A percentile compares a stretch with the other conserved stretches of the same genome.
Evolutionary conservation across 2,329 filamentous ascomycete genomes (phyloP).

Genomic region (Ascochyta fabae): DNA sequence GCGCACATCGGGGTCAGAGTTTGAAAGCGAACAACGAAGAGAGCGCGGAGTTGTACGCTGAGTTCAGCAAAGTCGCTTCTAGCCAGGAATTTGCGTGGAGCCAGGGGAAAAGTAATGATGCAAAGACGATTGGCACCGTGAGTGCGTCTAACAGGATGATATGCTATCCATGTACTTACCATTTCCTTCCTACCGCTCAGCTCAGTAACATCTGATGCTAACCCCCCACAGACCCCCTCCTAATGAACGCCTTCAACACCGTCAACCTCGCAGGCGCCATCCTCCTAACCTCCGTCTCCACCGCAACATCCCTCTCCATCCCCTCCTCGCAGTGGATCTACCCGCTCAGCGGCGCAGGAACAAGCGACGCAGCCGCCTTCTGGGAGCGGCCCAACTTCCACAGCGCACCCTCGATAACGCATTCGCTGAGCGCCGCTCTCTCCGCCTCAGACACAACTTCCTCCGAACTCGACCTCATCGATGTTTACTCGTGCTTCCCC

Average conservation of each 20-base stretch:
- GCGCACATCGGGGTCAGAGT: conserved; percentile 63
- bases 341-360: conserved; percentile 68
- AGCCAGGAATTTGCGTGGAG: conserved; percentile 64
- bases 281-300: conserved; percentile 64
- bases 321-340: conserved; percentile 67
- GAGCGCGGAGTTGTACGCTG: conserved; percentile 65
- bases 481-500: conserved; percentile 74
- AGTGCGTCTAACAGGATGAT: conserved; percentile 69
- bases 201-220: neutral
- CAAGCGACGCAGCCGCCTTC: conserved; percentile 64
- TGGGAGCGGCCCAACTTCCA: conserved; percentile 68
- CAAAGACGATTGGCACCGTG: conserved; percentile 61
- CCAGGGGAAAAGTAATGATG: conserved; percentile 56
- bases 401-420: conserved; percentile 64
- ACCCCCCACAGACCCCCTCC: conserved; percentile 62
- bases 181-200: neutral
- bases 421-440: conserved; percentile 63
- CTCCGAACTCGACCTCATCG: conserved; percentile 64
- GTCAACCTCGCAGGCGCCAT: conserved; percentile 69
- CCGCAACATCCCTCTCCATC: conserved; percentile 62
- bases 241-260: conserved; percentile 76
- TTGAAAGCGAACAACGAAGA: conserved; percentile 64
- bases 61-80: conserved; percentile 65
- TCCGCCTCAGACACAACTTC: conserved; percentile 55
- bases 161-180: conserved; percentile 66